A percentile compares a stretch with the other conserved stretches of the same genome.
Evolutionary conservation across 306 rosid species (phyloP).

Genomic region (Benincasa hispida): DNA sequence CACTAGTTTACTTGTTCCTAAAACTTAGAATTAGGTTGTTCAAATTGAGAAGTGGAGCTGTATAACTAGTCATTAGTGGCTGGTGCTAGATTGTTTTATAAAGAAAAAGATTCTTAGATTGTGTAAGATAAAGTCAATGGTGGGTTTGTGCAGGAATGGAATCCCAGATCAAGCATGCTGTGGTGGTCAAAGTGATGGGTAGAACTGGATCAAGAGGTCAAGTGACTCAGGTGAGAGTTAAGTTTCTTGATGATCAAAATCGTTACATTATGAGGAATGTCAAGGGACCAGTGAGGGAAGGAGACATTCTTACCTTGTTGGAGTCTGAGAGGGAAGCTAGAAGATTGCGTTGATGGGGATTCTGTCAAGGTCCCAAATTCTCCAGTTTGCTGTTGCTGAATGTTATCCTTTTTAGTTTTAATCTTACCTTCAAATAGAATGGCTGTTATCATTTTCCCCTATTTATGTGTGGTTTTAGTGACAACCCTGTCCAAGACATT

Average conservation of each 20-base stretch:
- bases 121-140: neutral
- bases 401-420: neutral
- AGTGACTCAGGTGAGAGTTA: conserved; percentile 15
- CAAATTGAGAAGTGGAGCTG: neutral
- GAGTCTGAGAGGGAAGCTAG: conserved; percentile 18
- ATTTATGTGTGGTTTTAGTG: neutral
- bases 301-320: conserved; percentile 11
- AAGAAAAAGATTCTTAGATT: neutral
- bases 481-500: neutral
- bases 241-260: conserved; percentile 14
- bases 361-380: neutral
- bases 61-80: neutral
- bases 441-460: neutral
- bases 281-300: conserved; percentile 18
- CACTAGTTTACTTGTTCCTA: neutral
- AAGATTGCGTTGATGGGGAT: conserved; percentile 13
- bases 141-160: conserved; percentile 2
- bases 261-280: conserved; percentile 16
- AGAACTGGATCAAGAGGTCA: conserved; percentile 16
- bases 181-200: conserved; percentile 14
- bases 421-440: neutral
- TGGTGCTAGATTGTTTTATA: neutral
- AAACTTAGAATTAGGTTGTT: neutral
- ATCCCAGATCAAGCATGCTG: conserved; percentile 10
- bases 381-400: neutral